These are phyloP conservation scores for Paxillus rubicundulus DNA, from an alignment of 768 basidiomycete genomes.

Conservation along the genomic window DNA sequence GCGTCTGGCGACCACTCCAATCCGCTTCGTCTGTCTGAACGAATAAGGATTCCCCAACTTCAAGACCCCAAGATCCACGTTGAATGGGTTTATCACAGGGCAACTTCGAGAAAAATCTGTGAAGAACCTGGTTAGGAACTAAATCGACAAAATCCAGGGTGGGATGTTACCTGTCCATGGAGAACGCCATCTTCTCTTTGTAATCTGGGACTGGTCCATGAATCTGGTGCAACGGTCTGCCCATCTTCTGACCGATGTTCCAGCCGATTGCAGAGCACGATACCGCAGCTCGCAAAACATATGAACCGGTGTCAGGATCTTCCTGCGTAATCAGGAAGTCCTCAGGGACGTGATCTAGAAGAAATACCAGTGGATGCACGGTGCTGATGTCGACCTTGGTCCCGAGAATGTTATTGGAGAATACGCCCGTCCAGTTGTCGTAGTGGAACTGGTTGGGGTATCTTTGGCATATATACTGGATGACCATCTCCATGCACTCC, in stretches of 20 bases:
- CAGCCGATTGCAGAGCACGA: constrained; percentile 49
- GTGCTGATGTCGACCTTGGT: constrained; percentile 26
- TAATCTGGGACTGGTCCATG: constrained; percentile 50
- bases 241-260: constrained; percentile 48
- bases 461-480: constrained; percentile 55
- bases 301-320: constrained; percentile 43
- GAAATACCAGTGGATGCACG: constrained; percentile 39
- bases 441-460: constrained; percentile 53
- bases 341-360: constrained; percentile 52
- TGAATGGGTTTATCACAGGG: constrained; percentile 49
- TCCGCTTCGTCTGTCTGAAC: constrained; percentile 39
- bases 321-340: constrained; percentile 46
- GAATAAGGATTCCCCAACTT: constrained; percentile 49
- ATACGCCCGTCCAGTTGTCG: constrained; percentile 33
- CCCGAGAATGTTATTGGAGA: constrained; percentile 44
- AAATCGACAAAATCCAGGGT: background rate
- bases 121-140: background rate
- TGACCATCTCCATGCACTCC: constrained; percentile 55
- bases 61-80: constrained; percentile 50
- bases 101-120: constrained; percentile 49
- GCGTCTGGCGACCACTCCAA: constrained; percentile 33
- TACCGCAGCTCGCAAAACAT: constrained; percentile 45
- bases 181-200: constrained; percentile 46
- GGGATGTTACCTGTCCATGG: constrained; percentile 44
- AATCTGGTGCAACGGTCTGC: constrained; percentile 44